These are phyloP conservation scores for Acer saccharum DNA, from an alignment of 345 rosid genomes.

Conservation along the genomic window DNA sequence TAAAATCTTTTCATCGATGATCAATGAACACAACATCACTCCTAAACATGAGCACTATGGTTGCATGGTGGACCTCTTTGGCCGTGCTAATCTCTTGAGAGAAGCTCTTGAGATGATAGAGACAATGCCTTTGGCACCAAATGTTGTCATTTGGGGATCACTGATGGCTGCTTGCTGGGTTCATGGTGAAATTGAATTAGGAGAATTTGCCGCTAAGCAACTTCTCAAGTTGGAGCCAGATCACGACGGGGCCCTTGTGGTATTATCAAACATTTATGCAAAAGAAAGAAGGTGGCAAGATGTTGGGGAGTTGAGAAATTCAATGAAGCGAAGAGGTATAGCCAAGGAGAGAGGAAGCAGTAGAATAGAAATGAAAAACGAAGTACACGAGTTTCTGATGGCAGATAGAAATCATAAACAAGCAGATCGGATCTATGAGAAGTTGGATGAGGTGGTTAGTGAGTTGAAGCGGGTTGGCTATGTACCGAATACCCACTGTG, in stretches of 20 bases:
- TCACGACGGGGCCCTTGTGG: slow-evolving; percentile 66
- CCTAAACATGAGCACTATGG: slow-evolving; percentile 66
- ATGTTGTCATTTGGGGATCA: slow-evolving; percentile 68
- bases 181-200: slow-evolving; percentile 56
- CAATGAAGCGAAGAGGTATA: slow-evolving; percentile 50
- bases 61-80: slow-evolving; percentile 65
- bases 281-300: slow-evolving; percentile 65
- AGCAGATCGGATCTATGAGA: slow-evolving; percentile 37
- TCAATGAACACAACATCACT: slow-evolving; percentile 35
- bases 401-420: slow-evolving; percentile 53
- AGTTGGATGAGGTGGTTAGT: slow-evolving; percentile 43
- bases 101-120: slow-evolving; percentile 51
- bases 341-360: slow-evolving; percentile 65
- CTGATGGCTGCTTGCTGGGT: slow-evolving; percentile 63
- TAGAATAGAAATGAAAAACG: slow-evolving; percentile 52
- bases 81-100: slow-evolving; percentile 49
- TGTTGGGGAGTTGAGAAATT: slow-evolving; percentile 53
- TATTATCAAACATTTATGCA: slow-evolving; percentile 70
- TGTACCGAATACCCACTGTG: slow-evolving; percentile 21
- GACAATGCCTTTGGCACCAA: slow-evolving; percentile 58
- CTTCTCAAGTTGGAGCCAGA: slow-evolving; percentile 58
- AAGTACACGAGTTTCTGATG: slow-evolving; percentile 55
- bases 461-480: slow-evolving; percentile 34
- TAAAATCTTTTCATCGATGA: slow-evolving; percentile 51
- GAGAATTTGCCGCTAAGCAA: slow-evolving; percentile 55